Evolutionary conservation across 805 yeast genomes (phyloP), one percentile per base, ranked within the genome.

Genomic region (Saccharomycopsis fibuligera): DNA sequence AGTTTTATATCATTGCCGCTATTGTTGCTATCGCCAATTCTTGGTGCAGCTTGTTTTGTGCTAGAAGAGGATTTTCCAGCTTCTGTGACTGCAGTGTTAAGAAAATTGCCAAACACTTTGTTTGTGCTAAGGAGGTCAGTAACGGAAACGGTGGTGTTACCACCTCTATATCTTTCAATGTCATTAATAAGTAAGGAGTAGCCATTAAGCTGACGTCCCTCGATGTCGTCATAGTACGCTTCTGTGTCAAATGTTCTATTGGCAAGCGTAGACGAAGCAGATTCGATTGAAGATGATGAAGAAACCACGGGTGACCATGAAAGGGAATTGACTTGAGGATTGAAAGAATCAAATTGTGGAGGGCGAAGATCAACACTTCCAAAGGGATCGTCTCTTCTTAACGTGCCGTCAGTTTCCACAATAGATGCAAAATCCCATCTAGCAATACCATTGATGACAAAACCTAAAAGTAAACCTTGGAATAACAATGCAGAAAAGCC

Each of bases 341-440:
- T 53, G 2, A 48, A 23, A 21, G 33, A n/a, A 1, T 58, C 51
- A 40, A 51, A 50, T 3, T 9, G 14, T 10, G 56, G 56, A 2
- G 56, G 54, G 25, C 42, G 36, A n/a, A 47, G 27, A 12, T 50
- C 54, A 8, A 22, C 35, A 4, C 35, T 19, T 16, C 40, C 48
- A 5, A 39, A 43, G 5, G 56, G 56, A 41, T 86, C 96, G 17
- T 84, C 84, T 56, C 97, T 70, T 48, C 79, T 62, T 39, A 90
- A 62, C 2, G 86, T 73, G 3, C 72, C 66, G 23, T 75, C 75
- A 0, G 96, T 86, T 60, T 91, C 96, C 1, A 86, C 79, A 49
- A 91, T 79, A 12, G 96, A 81, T 2, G 95, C 97, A 58, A 85
- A 81, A 48, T 93, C 97, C 99, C 99, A 91, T 48, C 95, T 70